phyloP scores from a whole-genome alignment of 257 asterid genomes.

The Jaltomata sinuosa region DNA sequence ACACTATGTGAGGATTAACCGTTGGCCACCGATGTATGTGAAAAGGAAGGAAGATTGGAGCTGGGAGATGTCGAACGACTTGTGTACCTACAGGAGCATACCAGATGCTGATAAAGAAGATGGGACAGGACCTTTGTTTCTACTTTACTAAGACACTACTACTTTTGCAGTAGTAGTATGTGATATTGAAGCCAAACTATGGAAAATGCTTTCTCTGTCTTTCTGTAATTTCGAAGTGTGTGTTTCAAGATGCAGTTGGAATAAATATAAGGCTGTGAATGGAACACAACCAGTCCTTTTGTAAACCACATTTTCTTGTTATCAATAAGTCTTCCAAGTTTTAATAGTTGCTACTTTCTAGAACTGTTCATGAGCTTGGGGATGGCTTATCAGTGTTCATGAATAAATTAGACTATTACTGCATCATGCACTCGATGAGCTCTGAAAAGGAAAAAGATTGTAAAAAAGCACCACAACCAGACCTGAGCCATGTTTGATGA shows the following conservation, averaged over 20 bases:
- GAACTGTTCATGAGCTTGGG: background rate
- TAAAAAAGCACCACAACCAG: background rate
- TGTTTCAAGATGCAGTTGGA: background rate
- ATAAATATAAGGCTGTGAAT: background rate
- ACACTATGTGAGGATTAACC: conserved; percentile 76
- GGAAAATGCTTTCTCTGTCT: background rate
- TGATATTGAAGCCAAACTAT: background rate
- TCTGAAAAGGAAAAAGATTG: background rate
- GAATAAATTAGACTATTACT: background rate
- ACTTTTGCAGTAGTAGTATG: background rate
- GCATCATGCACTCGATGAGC: background rate
- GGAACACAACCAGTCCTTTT: background rate
- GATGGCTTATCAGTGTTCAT: background rate
- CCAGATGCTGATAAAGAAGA: conserved; percentile 43
- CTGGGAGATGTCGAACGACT: conserved; percentile 54
- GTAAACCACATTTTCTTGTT: background rate
- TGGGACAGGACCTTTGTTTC: conserved; percentile 51
- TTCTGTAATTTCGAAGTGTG: background rate
- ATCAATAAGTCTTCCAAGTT: background rate
- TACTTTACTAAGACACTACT: background rate
- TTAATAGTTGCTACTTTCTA: background rate
- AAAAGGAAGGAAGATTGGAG: conserved; percentile 64
- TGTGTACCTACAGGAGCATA: conserved; percentile 45
- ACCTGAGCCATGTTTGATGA: background rate
- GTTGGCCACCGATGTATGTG: conserved; percentile 54